phyloP scores from a whole-genome alignment of 2,329 filamentous ascomycete species.

The Fusarium globosum region DNA sequence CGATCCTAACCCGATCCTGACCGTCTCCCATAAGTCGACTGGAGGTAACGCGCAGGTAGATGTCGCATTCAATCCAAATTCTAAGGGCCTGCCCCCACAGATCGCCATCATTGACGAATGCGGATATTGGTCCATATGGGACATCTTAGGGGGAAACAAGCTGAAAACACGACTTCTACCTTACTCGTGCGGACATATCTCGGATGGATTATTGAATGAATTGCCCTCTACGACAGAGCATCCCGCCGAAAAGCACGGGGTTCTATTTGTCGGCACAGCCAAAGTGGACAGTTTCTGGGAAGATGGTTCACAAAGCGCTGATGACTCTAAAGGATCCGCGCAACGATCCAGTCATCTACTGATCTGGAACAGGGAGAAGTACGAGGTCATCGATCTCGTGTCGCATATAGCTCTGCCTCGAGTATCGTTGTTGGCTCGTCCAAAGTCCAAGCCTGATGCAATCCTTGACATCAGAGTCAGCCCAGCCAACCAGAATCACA shows the following conservation, averaged over 20 bases:
- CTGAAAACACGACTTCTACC: constrained; percentile 51
- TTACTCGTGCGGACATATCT: constrained; percentile 57
- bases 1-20: constrained; percentile 64
- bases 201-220: constrained; percentile 51
- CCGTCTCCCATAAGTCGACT: constrained; percentile 62
- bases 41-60: constrained; percentile 69
- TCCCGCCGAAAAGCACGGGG: constrained; percentile 54
- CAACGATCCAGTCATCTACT: constrained; percentile 45
- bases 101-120: constrained; percentile 73
- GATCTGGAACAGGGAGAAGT: constrained; percentile 52
- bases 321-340: constrained; percentile 8
- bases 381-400: constrained; percentile 53
- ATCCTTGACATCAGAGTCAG: constrained; percentile 68
- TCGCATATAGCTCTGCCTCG: constrained; percentile 45
- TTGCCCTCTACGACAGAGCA: constrained; percentile 48
- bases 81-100: constrained; percentile 63
- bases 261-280: constrained; percentile 55
- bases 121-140: constrained; percentile 77
- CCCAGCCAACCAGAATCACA: constrained; percentile 57
- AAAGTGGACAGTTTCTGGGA: constrained; percentile 38
- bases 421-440: constrained; percentile 43
- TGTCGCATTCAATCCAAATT: constrained; percentile 70
- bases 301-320: constrained; percentile 17
- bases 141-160: constrained; percentile 58
- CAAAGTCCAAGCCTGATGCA: constrained; percentile 46